A percentile compares a stretch with the other conserved stretches of the same genome.
Conservation (phyloP, 352 stramenopile genomes). For the Pythium monospermum region DNA sequence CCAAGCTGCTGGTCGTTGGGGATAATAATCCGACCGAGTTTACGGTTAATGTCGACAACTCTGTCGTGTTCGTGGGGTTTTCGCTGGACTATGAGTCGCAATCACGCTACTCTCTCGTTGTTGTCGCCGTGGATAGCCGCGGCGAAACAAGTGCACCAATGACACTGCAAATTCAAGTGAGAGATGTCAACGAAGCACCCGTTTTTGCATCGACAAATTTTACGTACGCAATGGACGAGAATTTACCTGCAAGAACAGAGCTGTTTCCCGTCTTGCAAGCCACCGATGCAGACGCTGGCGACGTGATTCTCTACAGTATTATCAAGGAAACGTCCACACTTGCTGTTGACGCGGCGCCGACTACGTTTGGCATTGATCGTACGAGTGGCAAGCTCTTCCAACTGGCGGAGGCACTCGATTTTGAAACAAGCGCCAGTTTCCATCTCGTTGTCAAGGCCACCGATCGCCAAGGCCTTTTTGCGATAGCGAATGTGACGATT, state of each 20-base stretch:
- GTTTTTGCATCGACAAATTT: conserved; percentile 5
- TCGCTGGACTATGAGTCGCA: conserved; percentile 18
- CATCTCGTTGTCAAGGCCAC: conserved; percentile 15
- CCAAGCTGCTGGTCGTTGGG: background rate
- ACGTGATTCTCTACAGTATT: conserved; percentile 23
- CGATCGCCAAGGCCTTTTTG: conserved; percentile 13
- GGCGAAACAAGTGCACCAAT: conserved; percentile 8
- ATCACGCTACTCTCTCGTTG: conserved; percentile 7
- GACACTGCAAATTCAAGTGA: conserved; percentile 19
- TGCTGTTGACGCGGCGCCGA: conserved; percentile 8
- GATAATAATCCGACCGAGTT: background rate
- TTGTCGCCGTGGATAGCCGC: conserved; percentile 16
- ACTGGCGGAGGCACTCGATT: conserved; percentile 27
- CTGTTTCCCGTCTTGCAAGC: conserved; percentile 16
- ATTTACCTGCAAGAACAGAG: conserved; percentile 15
- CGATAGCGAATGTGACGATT: conserved; percentile 15
- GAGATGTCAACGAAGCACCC: conserved; percentile 32
- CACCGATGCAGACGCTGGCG: conserved; percentile 23
- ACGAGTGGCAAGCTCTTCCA: conserved; percentile 36
- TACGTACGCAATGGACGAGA: conserved; percentile 24
- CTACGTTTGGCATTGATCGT: conserved; percentile 36
- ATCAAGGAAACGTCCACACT: conserved; percentile 12
- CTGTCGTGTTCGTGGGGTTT: background rate
- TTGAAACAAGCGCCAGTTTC: conserved; percentile 19
- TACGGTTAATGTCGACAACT: background rate